Percentiles rank a stretch among this genome's conserved stretches.
Conservation (phyloP, 1,284 basidiomycete species). For the Cryptococcus sp. region DNA sequence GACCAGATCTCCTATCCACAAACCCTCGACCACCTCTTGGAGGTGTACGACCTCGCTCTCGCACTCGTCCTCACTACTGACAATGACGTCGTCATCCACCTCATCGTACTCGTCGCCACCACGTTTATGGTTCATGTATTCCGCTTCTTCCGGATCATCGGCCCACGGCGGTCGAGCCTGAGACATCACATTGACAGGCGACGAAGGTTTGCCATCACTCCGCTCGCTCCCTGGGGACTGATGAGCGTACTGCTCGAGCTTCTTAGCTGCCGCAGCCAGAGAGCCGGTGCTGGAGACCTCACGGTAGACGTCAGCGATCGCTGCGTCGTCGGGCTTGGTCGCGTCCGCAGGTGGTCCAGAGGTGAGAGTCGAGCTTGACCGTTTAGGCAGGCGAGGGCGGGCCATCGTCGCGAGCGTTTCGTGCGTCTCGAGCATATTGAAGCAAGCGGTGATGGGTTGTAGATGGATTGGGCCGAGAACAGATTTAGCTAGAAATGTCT, state of each 20-base stretch:
- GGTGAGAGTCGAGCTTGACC: slow-evolving; percentile 20
- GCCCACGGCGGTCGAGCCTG: slow-evolving; percentile 11
- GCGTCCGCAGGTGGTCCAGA: slow-evolving; percentile 38
- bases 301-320: slow-evolving; percentile 40
- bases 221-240: not conserved
- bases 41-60: slow-evolving; percentile 39
- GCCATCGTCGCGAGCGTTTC: not conserved
- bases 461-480: too few relatives aligned
- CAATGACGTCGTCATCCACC: slow-evolving; percentile 18
- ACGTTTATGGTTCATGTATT: slow-evolving; percentile 17
- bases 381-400: slow-evolving; percentile 10
- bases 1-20: slow-evolving; percentile 54
- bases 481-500: too few relatives aligned
- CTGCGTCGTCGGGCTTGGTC: slow-evolving; percentile 38
- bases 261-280: slow-evolving; percentile 37
- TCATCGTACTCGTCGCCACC: slow-evolving; percentile 12
- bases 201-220: not conserved
- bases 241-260: slow-evolving; percentile 25
- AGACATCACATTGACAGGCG: too few relatives aligned
- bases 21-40: slow-evolving; percentile 46
- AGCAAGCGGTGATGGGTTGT: too few relatives aligned
- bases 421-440: too few relatives aligned
- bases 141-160: slow-evolving; percentile 41
- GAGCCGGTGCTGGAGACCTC: slow-evolving; percentile 40
- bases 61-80: slow-evolving; percentile 22